Base-by-base conservation (phyloP, 768 basidiomycete genomes). In the Rhodotorula kratochvilovae region DNA sequence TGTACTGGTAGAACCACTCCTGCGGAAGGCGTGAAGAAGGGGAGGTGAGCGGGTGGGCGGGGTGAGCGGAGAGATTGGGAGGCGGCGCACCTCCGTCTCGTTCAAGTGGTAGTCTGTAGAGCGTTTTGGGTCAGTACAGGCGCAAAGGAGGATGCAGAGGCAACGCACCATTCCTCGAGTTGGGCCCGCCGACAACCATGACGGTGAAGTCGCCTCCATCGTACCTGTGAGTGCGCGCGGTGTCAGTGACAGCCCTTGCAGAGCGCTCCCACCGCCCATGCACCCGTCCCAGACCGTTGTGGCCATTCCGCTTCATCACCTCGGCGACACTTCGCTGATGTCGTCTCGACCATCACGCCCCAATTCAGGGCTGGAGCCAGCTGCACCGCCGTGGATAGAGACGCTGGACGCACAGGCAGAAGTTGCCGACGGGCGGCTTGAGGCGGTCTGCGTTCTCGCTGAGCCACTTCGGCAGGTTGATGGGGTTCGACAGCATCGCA, bases 1-100 rank as follows among this genome's bases (percentile, higher is more conserved):
- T 92, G 83, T 94, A 84, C 79, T 99, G 95, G 81, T 93, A 97
- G 81, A 97, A 98, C 94, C 93, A 97, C 81, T 98, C 95, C 89
- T 59, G 58, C 58, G 36, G 25, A 27, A 92, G 92, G 3, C 31
- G 57, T 6, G 2, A 19, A 21, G 6, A 25, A 29, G 46, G 27
- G 36, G 31, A 13, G 6, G 23, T 55, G 6, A 29, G 42, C 93
- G 90, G 51, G n/a, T 1, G 15, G 29, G 25, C 8, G n/a, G 29
- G 12, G 3, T 1, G 2, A 5, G 4, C 15, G 51, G 12, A 53
- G n/a, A 25, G 23, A 1, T 50, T 5, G 25, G 25, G 5, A 23
- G 3, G 13, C 21, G 25, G 5, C 57, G 23, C 16, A 31, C 58
- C 58, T 93, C 65, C 1, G 94, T 97, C 81, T 95, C 88, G 79